Percentiles rank a stretch among this genome's conserved stretches.
Conservation (phyloP, 495 filamentous ascomycete genomes). For the Coniosporium apollinis region DNA sequence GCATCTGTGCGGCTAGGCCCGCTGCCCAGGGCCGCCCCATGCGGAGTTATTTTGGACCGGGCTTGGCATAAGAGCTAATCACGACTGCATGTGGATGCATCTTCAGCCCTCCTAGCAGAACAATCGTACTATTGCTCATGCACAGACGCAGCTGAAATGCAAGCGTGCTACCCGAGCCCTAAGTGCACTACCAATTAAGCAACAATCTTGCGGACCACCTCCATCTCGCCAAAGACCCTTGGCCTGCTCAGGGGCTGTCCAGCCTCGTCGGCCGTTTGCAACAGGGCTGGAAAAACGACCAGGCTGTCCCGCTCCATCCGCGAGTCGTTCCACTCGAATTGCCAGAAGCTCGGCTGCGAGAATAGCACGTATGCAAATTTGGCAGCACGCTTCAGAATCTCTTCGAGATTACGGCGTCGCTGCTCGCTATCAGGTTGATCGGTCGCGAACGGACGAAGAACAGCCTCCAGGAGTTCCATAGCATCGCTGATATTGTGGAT, state of each 20-base stretch:
- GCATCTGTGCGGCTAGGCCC: too few relatives aligned
- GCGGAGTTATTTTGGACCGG: too few relatives aligned
- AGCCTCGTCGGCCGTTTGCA: constrained; percentile 18
- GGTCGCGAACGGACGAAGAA: constrained; percentile 16
- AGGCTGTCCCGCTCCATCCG: constrained; percentile 14
- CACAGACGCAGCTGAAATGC: too few relatives aligned
- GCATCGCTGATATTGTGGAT: constrained; percentile 10
- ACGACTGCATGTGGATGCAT: too few relatives aligned
- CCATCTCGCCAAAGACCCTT: constrained; percentile 15
- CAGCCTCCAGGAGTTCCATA: constrained; percentile 8
- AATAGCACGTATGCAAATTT: constrained; percentile 24
- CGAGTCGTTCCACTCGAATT: constrained; percentile 18
- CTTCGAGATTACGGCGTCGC: constrained; percentile 18
- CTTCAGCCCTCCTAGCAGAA: too few relatives aligned
- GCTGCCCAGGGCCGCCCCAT: too few relatives aligned
- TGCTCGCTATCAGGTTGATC: constrained; percentile 9
- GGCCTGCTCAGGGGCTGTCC: constrained; percentile 8
- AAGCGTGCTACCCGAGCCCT: too few relatives aligned
- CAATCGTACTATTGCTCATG: too few relatives aligned
- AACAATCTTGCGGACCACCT: too few relatives aligned
- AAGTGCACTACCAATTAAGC: too few relatives aligned
- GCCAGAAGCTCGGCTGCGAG: constrained; percentile 19
- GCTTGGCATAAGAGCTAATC: too few relatives aligned
- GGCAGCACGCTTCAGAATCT: constrained; percentile 20
- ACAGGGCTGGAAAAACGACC: constrained; percentile 21